Percentiles rank a stretch among this genome's conserved stretches.
phyloP scores from a whole-genome alignment of 2,329 filamentous ascomycete species.

The Colletotrichum tanaceti region DNA sequence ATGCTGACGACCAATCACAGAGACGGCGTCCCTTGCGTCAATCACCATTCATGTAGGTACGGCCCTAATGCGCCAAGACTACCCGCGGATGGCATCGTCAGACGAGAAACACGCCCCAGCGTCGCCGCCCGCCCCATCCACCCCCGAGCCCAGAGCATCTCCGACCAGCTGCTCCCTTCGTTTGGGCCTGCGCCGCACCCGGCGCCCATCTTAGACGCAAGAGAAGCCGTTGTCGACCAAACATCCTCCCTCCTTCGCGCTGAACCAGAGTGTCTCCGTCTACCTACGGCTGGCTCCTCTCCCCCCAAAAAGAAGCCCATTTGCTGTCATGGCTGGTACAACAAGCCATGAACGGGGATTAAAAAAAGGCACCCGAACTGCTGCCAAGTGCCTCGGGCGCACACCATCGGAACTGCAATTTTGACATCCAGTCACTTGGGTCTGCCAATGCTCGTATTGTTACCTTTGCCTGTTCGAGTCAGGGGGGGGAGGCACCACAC shows the following conservation, averaged over 20 bases:
- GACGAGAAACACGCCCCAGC: background rate
- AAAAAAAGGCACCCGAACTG: conserved; percentile 10
- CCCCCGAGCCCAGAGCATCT: background rate
- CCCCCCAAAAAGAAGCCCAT: background rate
- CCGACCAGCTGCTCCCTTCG: background rate
- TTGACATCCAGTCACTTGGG: conserved; percentile 30
- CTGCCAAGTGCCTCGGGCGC: conserved; percentile 29
- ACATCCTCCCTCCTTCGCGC: background rate
- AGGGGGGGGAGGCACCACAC: conserved; percentile 31
- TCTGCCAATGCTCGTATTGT: conserved; percentile 37
- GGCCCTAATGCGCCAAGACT: conserved; percentile 33
- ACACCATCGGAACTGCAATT: conserved; percentile 35
- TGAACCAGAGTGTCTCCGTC: background rate
- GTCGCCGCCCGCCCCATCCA: no score
- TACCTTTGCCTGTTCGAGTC: background rate
- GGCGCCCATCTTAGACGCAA: background rate
- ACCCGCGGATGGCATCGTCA: conserved; percentile 25
- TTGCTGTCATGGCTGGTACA: background rate
- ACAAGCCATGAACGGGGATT: background rate
- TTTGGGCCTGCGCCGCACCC: conserved; percentile 21
- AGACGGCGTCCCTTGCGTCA: conserved; percentile 33
- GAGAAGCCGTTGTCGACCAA: background rate
- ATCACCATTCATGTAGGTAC: conserved; percentile 23
- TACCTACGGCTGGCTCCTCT: conserved; percentile 5
- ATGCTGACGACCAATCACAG: conserved; percentile 27